Conservation (phyloP, 116 monocot species). For the Cymodocea nodosa region DNA sequence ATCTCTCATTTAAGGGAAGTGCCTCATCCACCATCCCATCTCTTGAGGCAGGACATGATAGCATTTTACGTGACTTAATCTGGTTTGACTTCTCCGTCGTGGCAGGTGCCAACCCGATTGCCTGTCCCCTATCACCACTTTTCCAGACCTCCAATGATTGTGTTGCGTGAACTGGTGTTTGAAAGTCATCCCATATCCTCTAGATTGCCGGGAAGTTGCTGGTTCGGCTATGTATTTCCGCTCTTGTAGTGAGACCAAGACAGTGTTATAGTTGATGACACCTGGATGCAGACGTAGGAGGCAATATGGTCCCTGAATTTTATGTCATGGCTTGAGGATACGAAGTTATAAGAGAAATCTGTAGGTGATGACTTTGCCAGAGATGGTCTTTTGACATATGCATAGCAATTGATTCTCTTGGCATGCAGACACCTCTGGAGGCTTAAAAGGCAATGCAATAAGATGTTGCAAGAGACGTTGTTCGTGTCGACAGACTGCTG, state of each 20-base stretch:
- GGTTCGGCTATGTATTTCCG: slow-evolving; percentile 27
- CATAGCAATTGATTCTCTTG: too few relatives aligned
- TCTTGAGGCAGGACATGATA: slow-evolving; percentile 37
- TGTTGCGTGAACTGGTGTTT: slow-evolving; percentile 45
- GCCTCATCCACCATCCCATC: too few relatives aligned
- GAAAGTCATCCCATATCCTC: slow-evolving; percentile 32
- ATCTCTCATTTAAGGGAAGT: too few relatives aligned
- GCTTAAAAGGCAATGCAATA: slow-evolving; percentile 27
- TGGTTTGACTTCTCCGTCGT: slow-evolving; percentile 47
- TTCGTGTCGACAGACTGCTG: slow-evolving; percentile 21
- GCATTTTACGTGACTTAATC: slow-evolving; percentile 59
- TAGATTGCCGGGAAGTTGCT: slow-evolving; percentile 30
- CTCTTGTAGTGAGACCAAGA: slow-evolving; percentile 52
- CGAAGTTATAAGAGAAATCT: slow-evolving; percentile 40
- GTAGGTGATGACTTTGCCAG: slow-evolving; percentile 28
- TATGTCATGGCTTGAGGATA: slow-evolving; percentile 45
- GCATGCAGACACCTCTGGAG: slow-evolving; percentile 39
- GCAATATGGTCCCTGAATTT: slow-evolving; percentile 50
- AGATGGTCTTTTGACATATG: too few relatives aligned
- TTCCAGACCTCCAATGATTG: slow-evolving; percentile 56
- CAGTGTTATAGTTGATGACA: slow-evolving; percentile 58
- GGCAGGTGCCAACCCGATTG: slow-evolving; percentile 31
- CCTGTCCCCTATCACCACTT: slow-evolving; percentile 21
- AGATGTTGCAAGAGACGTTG: slow-evolving; percentile 36
- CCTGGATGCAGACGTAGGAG: slow-evolving; percentile 35